Evolutionary conservation across 768 basidiomycete species (phyloP).

Genomic region (Lactarius evosmus): DNA sequence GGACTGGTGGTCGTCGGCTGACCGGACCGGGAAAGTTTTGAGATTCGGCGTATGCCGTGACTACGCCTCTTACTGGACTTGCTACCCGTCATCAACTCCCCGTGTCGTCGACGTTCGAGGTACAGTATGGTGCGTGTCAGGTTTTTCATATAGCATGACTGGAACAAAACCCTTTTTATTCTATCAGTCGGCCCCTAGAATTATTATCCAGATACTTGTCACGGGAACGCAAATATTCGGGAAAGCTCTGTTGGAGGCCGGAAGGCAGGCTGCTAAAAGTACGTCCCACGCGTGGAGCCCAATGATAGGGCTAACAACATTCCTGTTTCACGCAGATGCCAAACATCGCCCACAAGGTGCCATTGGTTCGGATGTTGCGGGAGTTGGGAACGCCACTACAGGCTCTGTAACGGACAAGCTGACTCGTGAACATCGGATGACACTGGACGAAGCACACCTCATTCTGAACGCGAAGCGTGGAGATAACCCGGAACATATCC

Average conservation of each 20-base stretch:
- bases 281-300: slow-evolving; percentile 32
- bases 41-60: not conserved
- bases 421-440: slow-evolving; percentile 87
- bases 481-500: slow-evolving; percentile 61
- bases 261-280: slow-evolving; percentile 93
- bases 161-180: not conserved
- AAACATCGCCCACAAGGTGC: slow-evolving; percentile 72
- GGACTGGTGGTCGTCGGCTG: not conserved
- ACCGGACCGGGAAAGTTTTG: not conserved
- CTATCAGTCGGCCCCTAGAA: slow-evolving; percentile 70
- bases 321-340: slow-evolving; percentile 55
- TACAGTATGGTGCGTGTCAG: slow-evolving; percentile 15
- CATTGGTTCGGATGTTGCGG: slow-evolving; percentile 65
- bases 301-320: too few relatives aligned
- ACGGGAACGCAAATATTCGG: slow-evolving; percentile 81
- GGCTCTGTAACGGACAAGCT: slow-evolving; percentile 76
- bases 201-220: slow-evolving; percentile 74
- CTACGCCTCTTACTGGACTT: not conserved
- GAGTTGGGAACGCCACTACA: slow-evolving; percentile 70
- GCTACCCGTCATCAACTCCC: not conserved
- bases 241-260: slow-evolving; percentile 87
- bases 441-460: slow-evolving; percentile 89
- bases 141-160: not conserved
- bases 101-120: not conserved
- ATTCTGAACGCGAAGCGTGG: slow-evolving; percentile 85